These are phyloP conservation scores for Mrakia frigida DNA, from an alignment of 768 basidiomycete genomes.

Conservation along the genomic window DNA sequence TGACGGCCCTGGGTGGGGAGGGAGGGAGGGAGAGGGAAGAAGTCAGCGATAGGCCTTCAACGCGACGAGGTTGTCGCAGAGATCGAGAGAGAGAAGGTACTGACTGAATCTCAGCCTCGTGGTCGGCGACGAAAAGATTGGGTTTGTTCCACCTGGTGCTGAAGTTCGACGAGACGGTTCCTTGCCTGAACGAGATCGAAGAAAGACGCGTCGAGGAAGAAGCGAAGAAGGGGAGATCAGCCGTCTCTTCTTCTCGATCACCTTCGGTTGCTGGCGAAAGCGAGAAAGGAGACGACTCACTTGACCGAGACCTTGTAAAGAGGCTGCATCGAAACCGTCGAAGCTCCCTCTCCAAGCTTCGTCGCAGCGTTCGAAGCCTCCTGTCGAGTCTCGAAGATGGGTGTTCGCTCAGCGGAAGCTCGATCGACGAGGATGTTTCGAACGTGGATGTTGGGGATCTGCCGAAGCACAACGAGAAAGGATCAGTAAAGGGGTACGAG, in stretches of 20 bases:
- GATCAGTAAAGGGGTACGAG: neutral
- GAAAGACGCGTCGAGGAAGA: neutral
- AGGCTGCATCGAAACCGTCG: neutral
- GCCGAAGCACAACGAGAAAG: neutral
- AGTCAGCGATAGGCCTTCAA: neutral
- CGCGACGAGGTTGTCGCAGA: neutral
- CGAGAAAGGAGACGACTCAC: constrained; percentile 45
- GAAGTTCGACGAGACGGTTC: constrained; percentile 2
- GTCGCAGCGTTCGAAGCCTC: constrained; percentile 54
- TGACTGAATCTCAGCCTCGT: constrained; percentile 21
- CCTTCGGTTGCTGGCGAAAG: neutral
- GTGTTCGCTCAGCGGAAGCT: constrained; percentile 61
- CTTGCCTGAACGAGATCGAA: constrained; percentile 1
- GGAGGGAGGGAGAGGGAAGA: neutral
- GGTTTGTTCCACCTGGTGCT: neutral
- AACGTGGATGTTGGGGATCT: constrained; percentile 72
- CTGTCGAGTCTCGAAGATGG: constrained; percentile 61
- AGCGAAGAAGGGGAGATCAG: too few species aligned
- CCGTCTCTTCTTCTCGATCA: too few species aligned
- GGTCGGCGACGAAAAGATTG: constrained; percentile 20
- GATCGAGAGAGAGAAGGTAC: neutral
- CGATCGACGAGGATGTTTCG: constrained; percentile 75
- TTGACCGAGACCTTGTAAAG: constrained; percentile 17
- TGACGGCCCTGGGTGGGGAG: neutral
- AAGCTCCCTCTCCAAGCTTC: constrained; percentile 5